Conservation (phyloP, 306 rosid species). For the Oemleria cerasiformis region DNA sequence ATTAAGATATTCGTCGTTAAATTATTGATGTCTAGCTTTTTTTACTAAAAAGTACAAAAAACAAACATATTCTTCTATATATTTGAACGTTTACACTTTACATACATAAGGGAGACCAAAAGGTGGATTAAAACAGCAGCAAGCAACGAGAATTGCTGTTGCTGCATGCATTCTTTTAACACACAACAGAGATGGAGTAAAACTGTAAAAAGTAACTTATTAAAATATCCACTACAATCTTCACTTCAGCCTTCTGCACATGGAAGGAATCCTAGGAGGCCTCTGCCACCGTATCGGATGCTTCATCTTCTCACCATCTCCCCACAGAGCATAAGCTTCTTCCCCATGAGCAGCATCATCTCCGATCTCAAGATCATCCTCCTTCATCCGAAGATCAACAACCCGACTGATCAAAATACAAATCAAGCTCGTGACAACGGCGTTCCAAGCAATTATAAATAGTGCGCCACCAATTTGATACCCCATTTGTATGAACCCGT, state of each 20-base stretch:
- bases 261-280: slow-evolving; percentile 34
- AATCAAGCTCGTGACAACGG: slow-evolving; percentile 48
- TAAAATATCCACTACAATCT: not conserved
- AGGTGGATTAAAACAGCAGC: not conserved
- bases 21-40: not conserved
- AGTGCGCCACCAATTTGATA: slow-evolving; percentile 52
- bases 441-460: slow-evolving; percentile 59
- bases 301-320: slow-evolving; percentile 53
- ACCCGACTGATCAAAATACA: slow-evolving; percentile 41
- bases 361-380: slow-evolving; percentile 63
- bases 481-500: slow-evolving; percentile 42
- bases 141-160: slow-evolving; percentile 8
- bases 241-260: slow-evolving; percentile 14
- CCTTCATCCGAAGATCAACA: slow-evolving; percentile 58
- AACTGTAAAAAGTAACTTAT: not conserved
- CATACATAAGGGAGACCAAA: not conserved
- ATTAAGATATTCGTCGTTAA: not conserved
- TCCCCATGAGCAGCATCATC: slow-evolving; percentile 79
- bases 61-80: not conserved
- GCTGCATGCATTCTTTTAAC: not conserved
- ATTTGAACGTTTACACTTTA: not conserved
- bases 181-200: not conserved
- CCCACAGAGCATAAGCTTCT: slow-evolving; percentile 78
- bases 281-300: slow-evolving; percentile 30
- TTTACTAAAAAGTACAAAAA: not conserved